A percentile compares a stretch with the other conserved stretches of the same genome.
Evolutionary conservation across 192 early-diverging fungal genomes (phyloP).

Genomic region (Diversispora epigaea): DNA sequence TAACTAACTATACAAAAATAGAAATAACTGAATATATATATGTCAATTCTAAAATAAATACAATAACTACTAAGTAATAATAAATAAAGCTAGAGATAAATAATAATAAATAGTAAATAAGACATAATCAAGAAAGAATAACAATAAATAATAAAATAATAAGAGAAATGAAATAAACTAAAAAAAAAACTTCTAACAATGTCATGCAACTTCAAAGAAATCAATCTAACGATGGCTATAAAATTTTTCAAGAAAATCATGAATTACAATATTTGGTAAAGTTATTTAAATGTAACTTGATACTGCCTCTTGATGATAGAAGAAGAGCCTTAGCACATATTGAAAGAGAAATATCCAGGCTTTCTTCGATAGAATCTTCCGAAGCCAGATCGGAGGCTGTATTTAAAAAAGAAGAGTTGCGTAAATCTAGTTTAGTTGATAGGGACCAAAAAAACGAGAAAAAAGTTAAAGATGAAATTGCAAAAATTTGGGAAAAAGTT

Average conservation of each 20-base stretch:
- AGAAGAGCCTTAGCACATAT: constrained; percentile 30
- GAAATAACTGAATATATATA: too few relatives aligned
- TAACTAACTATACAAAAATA: too few relatives aligned
- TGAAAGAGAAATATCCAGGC: constrained; percentile 25
- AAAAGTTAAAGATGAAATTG: constrained; percentile 9
- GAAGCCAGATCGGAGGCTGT: constrained; percentile 2
- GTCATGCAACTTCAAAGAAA: constrained; percentile 29
- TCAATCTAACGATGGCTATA: background rate
- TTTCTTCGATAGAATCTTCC: constrained; percentile 21
- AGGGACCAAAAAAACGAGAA: too few relatives aligned
- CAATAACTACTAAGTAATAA: too few relatives aligned
- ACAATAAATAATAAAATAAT: too few relatives aligned
- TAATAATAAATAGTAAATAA: too few relatives aligned
- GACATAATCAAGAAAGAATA: too few relatives aligned
- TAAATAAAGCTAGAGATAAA: too few relatives aligned
- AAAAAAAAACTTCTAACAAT: too few relatives aligned
- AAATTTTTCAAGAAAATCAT: constrained; percentile 5
- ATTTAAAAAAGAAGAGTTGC: constrained; percentile 13
- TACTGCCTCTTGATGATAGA: constrained; percentile 22
- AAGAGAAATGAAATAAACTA: too few relatives aligned
- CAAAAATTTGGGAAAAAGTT: constrained; percentile 2
- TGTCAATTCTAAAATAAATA: too few relatives aligned
- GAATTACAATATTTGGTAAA: constrained; percentile 1
- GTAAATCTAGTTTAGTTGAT: constrained; percentile 11
- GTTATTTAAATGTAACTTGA: constrained; percentile 1